phyloP scores from a whole-genome alignment of 306 rosid species.

The Potentilla sterilis region DNA sequence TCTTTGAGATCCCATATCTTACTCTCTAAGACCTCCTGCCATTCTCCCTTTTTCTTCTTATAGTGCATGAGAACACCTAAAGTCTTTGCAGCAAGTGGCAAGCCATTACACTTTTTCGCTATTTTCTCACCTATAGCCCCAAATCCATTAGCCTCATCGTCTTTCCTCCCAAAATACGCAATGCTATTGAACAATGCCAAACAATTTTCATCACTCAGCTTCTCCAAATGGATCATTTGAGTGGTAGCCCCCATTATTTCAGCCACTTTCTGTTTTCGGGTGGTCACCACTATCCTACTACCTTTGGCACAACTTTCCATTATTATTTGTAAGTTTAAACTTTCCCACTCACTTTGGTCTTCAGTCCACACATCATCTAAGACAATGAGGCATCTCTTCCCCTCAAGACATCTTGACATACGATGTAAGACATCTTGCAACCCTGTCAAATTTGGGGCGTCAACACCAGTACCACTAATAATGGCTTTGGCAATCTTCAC shows the following conservation, averaged over 20 bases:
- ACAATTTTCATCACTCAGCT: neutral
- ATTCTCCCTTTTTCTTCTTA: too few relatives aligned
- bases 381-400: too few relatives aligned
- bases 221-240: neutral
- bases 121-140: too few relatives aligned
- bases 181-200: neutral
- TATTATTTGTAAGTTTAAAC: neutral
- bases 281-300: neutral
- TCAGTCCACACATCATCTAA: neutral
- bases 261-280: neutral
- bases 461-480: neutral
- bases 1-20: too few relatives aligned
- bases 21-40: too few relatives aligned
- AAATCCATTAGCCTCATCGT: too few relatives aligned
- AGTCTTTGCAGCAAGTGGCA: too few relatives aligned
- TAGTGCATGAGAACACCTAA: too few relatives aligned
- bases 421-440: neutral
- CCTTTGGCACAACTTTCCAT: neutral
- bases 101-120: too few relatives aligned
- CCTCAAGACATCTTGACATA: neutral
- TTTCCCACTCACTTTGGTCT: neutral
- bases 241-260: neutral
- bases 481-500: neutral
- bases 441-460: neutral
- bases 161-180: too few relatives aligned